Base-by-base conservation (phyloP, 1,284 basidiomycete genomes). In the Ustilago sp. region DNA sequence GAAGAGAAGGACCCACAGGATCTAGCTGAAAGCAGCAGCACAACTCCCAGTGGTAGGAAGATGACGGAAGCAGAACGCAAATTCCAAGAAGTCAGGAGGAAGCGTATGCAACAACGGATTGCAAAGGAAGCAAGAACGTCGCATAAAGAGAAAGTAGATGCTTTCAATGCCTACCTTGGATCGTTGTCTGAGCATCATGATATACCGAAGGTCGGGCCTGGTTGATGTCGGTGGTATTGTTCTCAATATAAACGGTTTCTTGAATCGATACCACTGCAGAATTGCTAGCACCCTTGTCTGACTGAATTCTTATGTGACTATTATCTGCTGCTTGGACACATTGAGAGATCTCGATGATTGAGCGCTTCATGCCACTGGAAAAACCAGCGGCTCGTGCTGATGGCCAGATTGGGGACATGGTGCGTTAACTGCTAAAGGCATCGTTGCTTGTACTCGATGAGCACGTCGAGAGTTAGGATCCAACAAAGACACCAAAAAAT, bases 61-160 rank as follows among this genome's bases (percentile, higher is more conserved):
- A 78, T 74, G 89, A 98, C 95, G 1, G 93, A 94, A 36, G 94
- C 95, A 1, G 94, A 98, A 88, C 90, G 89, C 83, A 89, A 93
- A 62, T 98, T 95, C 76, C 93, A 95, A 86, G 92, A 95, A 87
- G 90, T 90, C 12, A 93, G 94, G 88, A 90, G 90, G 82, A 90
- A 91, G 84, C 88, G 94, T 85, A 89, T 96, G 68, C 89, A 90
- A n/a, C 91, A 92, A 72, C 90, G 91, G 80, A 93, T 95, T 31
- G 89, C 90, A 36, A 94, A 91, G 86, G 87, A 93, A 81, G 95
- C 95, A 0, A 89, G 89, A 80, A 93, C 92, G 87, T 94, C 93
- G 9, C 96, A 99, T 88, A 98, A 98, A 87, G 96, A 99, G 72
- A 92, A 95, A 56, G 95, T 99, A 28, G 91, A 91, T 69, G 93